Percentiles rank a stretch among this genome's conserved stretches.
Conservation (phyloP, 129 eudicot genomes). For the Calendula officinalis region DNA sequence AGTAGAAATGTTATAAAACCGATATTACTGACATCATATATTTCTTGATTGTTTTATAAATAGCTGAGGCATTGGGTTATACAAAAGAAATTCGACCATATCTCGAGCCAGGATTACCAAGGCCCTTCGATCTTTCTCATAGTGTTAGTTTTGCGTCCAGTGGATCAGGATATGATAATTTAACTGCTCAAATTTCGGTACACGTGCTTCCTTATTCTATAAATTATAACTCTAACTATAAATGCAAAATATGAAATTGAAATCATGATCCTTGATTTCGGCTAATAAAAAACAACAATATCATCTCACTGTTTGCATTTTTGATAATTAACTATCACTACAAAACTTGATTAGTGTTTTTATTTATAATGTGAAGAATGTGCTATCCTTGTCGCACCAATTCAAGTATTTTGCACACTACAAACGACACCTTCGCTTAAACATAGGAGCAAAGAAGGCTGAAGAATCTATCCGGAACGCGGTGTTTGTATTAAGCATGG, state of each 20-base stretch:
- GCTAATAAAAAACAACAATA: too few relatives aligned
- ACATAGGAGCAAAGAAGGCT: slow-evolving; percentile 36
- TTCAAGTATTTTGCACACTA: slow-evolving; percentile 47
- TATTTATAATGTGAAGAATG: slow-evolving; percentile 30
- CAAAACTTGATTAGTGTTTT: neutral
- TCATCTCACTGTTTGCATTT: neutral
- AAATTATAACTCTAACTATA: neutral
- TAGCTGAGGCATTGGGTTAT: slow-evolving; percentile 53
- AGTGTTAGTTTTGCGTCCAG: slow-evolving; percentile 63
- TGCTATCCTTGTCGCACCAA: slow-evolving; percentile 45
- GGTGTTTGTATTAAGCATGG: slow-evolving; percentile 46
- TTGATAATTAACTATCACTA: neutral
- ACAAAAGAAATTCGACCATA: slow-evolving; percentile 36
- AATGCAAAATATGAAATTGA: too few relatives aligned
- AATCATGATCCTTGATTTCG: too few relatives aligned
- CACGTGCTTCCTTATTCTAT: neutral
- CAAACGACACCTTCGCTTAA: slow-evolving; percentile 34
- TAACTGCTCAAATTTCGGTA: slow-evolving; percentile 52
- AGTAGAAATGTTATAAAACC: too few relatives aligned
- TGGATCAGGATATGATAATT: slow-evolving; percentile 54
- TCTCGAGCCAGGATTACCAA: slow-evolving; percentile 30
- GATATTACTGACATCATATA: neutral
- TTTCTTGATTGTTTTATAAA: neutral
- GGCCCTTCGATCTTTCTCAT: slow-evolving; percentile 36
- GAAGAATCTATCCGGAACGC: slow-evolving; percentile 37